Evolutionary conservation across 441 rosid species (phyloP), one percentile per base, ranked within the genome.

Genomic region (Iberis amara): DNA sequence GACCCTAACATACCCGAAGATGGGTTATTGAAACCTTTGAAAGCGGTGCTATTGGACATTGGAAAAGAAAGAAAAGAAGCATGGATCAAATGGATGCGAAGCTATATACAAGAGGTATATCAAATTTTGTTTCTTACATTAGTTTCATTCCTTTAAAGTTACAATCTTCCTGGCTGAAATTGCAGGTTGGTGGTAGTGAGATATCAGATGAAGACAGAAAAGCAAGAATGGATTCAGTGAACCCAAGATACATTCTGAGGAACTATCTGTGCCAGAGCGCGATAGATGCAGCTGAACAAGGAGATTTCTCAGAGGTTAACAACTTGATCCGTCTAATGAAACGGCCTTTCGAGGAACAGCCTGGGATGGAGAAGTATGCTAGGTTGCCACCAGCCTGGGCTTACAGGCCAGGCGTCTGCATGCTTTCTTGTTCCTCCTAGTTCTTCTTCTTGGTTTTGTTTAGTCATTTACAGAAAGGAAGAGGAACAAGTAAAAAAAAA

Each of bases 321-420:
- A 77, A 80, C 70, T 65, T 92, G 71, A 83, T 89, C 32, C 86
- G 86, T 63, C 62, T 92, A 31, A 77, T 89, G 77, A 82, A 89
- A 47, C 73, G 72, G 5, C 96, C 99, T 8, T 84, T 74, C 28
- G 92, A 86, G 1, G 97, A 89, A 24, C 99, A 89, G 71, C 96
- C 89, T 0, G 96, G 91, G 55, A 89, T 92, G 99, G 95, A 92
- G 68, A 92, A 86, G 55, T 92, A 89, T 40, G 95, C 96, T 5
- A 81, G 97, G 28, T 71, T 92, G 72, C 99, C 99, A 15, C 99
- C 99, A 1, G 97, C 97, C 0, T 92, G 99, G 97, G 99, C 99
- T n/a, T 89, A 89, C 62, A 69, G 97, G 32, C 97, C 99, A 7
- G 99, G 99, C 3, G 97, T 92, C 50, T 81, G 95, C 63, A 92